These are phyloP conservation scores for Globisporangium ultimum DNA, from an alignment of 352 stramenopile genomes.

Conservation along the genomic window DNA sequence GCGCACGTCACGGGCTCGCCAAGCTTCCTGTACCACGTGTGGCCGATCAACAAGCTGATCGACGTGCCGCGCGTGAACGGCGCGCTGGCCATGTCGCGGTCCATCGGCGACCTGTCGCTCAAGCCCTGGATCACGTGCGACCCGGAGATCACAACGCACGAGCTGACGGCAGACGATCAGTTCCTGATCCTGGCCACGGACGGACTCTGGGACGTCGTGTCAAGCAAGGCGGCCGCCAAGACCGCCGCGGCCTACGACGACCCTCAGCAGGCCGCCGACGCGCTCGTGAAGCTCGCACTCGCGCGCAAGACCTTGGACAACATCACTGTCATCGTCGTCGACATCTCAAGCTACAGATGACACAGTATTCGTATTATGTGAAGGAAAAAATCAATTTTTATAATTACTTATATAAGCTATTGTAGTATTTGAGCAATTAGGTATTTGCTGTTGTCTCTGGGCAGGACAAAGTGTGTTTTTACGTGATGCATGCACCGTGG, in stretches of 20 bases:
- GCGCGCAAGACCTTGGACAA: conserved; percentile 65
- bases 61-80: conserved; percentile 83
- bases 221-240: conserved; percentile 57
- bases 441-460: too few relatives aligned
- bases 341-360: conserved; percentile 54
- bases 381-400: not conserved
- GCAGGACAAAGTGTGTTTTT: too few relatives aligned
- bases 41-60: conserved; percentile 71
- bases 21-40: conserved; percentile 64
- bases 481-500: too few relatives aligned
- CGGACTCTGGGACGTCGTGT: conserved; percentile 83
- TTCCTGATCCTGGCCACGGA: conserved; percentile 82
- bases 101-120: conserved; percentile 77
- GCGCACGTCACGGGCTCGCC: conserved; percentile 63
- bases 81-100: conserved; percentile 74
- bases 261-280: conserved; percentile 52
- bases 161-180: conserved; percentile 49
- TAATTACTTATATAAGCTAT: too few relatives aligned
- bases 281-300: conserved; percentile 59
- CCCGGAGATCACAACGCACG: conserved; percentile 67
- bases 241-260: conserved; percentile 46
- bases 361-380: conserved; percentile 10
- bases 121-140: conserved; percentile 78
- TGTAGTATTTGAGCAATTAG: too few relatives aligned
- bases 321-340: conserved; percentile 72